Evolutionary conservation across 148 eudicot species (phyloP).

Genomic region (Camellia japonica): DNA sequence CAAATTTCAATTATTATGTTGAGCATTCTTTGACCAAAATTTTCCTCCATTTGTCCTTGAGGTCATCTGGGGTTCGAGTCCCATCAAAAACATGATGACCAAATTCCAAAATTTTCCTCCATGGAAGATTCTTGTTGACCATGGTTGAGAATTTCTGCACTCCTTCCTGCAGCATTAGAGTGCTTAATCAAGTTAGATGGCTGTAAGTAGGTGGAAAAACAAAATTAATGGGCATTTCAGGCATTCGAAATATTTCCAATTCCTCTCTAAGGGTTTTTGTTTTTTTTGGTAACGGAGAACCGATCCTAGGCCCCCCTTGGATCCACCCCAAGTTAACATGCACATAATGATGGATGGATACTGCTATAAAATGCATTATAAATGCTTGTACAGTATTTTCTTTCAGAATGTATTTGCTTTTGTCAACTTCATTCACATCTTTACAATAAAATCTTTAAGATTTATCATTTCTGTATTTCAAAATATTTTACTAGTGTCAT

Average conservation of each 20-base stretch:
- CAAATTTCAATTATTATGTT: not conserved
- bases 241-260: not conserved
- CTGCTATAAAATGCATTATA: no score
- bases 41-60: constrained; percentile 74
- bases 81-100: constrained; percentile 59
- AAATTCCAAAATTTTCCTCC: constrained; percentile 62
- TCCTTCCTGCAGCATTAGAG: constrained; percentile 50
- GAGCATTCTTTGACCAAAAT: constrained; percentile 8
- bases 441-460: no score
- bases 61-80: constrained; percentile 61
- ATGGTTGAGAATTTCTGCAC: constrained; percentile 39
- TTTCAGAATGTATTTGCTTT: no score
- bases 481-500: not conserved
- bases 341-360: no score
- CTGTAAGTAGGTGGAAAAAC: not conserved
- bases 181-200: constrained; percentile 7
- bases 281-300: no score
- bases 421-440: no score
- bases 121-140: constrained; percentile 53
- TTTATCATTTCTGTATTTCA: no score
- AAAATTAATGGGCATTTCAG: not conserved
- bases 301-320: not conserved
- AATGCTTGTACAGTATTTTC: no score
- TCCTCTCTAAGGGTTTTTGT: no score
- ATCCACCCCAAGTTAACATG: not conserved